Evolutionary conservation across 2,329 filamentous ascomycete species (phyloP), one percentile per base, ranked within the genome.

Genomic region (Exophiala spinifera): DNA sequence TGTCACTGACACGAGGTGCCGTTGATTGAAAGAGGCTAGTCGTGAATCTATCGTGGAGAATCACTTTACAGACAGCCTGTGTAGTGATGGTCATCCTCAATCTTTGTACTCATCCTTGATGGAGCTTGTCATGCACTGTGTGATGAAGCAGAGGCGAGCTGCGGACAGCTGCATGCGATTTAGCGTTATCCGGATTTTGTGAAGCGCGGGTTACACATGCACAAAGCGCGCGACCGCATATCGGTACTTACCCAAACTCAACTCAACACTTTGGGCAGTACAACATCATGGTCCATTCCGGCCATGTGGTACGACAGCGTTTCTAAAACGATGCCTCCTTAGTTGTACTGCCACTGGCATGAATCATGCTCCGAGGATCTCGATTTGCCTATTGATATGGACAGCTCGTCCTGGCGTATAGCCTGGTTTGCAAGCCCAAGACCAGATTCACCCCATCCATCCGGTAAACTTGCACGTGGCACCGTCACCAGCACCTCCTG

Each of bases 261-360:
- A 54, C 46, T 44, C n/a, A n/a, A n/a, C n/a, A n/a, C n/a, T 33
- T 56, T 43, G 28, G 48, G 45, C 53, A 36, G 36, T 46, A 44
- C 15, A 23, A 7, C 19, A 43, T 31, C 45, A 11, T 53, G 50
- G 36, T 25, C 11, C 14, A 47, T 25, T 20, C 46, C 44, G 34
- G 44, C 43, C 25, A 47, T 51, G 56, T 56, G 37, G 50, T 46
- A 59, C 56, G 25, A 59, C 49, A 53, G 46, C 21, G 37, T 21
- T 46, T 49, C 51, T 52, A 42, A 47, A 56, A 55, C 42, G 28
- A 17, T 7, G 39, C 20, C 34, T 31, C 17, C n/a, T n/a, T n/a
- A n/a, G n/a, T n/a, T n/a, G n/a, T n/a, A 33, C 33, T 45, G 14
- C 33, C 11, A 43, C n/a, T n/a, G n/a, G 13, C 37, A 19, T n/a